Base-by-base conservation (phyloP, 257 asterid genomes). In the Catharanthus roseus region DNA sequence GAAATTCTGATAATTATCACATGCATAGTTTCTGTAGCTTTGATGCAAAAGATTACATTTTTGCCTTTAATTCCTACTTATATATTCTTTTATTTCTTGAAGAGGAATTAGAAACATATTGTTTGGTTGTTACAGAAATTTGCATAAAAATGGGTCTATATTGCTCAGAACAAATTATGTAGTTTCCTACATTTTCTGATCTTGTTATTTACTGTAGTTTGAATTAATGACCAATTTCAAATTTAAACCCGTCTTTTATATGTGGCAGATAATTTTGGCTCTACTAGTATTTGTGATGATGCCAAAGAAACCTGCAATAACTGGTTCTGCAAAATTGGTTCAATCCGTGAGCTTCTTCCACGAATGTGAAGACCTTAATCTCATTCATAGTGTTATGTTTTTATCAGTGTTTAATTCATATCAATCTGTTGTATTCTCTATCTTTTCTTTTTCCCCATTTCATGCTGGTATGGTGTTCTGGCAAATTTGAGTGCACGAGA, bases 261-360 rank as follows among this genome's bases (percentile, higher is more conserved):
- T 75, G 31, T 82, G 74, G 82, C 90, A 92, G 98, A 83, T 71
- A 76, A 86, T 76, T 90, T 92, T 74, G 76, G 73, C 71, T 80
- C 84, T 39, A 79, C 71, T 55, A 87, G 80, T 56, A 81, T 90
- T 61, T 81, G 84, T 77, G 74, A 74, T 74, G 96, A 88, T 69
- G 96, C 98, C 79, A 92, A 88, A 86, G 98, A 90, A 81, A 92
- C 92, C 70, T 88, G 98, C 89, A 76, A 84, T 77, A 92, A 92
- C 81, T 92, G 98, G 96, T 89, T 91, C 84, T 80, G 86, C 84
- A 89, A 89, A 87, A 76, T 91, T 62, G 91, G 91, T 71, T 81
- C 93, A 31, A 80, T 89, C 77, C 86, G 78, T 33, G 96, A 89
- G 80, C 89, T 92, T 55, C 86, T 92, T 76, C 96, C 97, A 67